These are phyloP conservation scores for Xylaria hypoxylon DNA, from an alignment of 2,329 filamentous ascomycete genomes.

Conservation along the genomic window DNA sequence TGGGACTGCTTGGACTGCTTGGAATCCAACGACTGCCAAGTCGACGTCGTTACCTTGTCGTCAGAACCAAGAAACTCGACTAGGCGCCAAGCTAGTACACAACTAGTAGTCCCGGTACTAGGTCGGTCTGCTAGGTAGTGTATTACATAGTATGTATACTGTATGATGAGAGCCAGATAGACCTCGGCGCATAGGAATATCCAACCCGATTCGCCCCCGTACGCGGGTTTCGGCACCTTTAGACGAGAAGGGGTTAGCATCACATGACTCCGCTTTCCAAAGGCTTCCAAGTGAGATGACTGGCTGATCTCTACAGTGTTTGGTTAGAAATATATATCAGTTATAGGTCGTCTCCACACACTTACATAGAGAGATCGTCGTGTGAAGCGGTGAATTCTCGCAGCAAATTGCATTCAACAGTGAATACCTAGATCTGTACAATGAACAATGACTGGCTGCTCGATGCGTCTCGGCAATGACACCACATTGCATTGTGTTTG, in stretches of 20 bases:
- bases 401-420: neutral
- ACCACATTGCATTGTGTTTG: neutral
- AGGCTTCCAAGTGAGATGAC: constrained; percentile 8
- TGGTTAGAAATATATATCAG: constrained; percentile 20
- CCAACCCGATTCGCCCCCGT: neutral
- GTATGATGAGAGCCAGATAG: neutral
- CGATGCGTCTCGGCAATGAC: neutral
- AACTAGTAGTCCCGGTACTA: constrained; percentile 9
- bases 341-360: constrained; percentile 23
- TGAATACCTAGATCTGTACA: too few relatives aligned
- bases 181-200: neutral
- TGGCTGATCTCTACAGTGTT: constrained; percentile 25
- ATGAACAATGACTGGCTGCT: neutral
- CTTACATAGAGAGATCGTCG: constrained; percentile 25
- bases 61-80: neutral
- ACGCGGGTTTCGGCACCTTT: constrained; percentile 24
- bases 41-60: constrained; percentile 1
- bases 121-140: too few relatives aligned
- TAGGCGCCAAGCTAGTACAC: constrained; percentile 3
- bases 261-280: constrained; percentile 22
- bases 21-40: constrained; percentile 24
- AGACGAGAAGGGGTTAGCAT: constrained; percentile 4
- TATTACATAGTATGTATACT: too few relatives aligned
- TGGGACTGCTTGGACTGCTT: too few relatives aligned
- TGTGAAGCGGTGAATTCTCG: constrained; percentile 24